Evolutionary conservation across 2,329 filamentous ascomycete species (phyloP).

Genomic region (Mycosphaerella sp.): DNA sequence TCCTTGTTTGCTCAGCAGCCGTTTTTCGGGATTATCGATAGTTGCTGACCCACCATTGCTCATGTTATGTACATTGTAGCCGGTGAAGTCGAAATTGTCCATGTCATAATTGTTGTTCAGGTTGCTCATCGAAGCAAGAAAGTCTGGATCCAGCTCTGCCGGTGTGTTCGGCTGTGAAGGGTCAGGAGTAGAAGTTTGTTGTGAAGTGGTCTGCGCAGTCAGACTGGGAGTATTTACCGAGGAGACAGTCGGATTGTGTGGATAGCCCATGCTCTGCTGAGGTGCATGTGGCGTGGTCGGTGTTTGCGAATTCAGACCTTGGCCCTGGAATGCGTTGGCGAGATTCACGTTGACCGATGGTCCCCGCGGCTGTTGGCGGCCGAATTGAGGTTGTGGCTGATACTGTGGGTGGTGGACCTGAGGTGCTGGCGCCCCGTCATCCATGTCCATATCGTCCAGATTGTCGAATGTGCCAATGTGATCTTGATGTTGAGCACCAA

Average conservation of each 20-base stretch:
- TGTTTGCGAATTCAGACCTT: slow-evolving; percentile 76
- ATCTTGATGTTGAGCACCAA: slow-evolving; percentile 30
- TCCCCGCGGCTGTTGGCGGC: slow-evolving; percentile 49
- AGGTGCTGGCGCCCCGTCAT: slow-evolving; percentile 67
- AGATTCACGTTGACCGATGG: slow-evolving; percentile 78
- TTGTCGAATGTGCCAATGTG: slow-evolving; percentile 43
- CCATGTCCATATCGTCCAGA: slow-evolving; percentile 96
- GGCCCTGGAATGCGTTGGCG: slow-evolving; percentile 60
- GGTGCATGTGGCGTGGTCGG: slow-evolving; percentile 76
- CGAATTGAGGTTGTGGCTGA: slow-evolving; percentile 48
- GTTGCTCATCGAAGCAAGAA: slow-evolving; percentile 35
- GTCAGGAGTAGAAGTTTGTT: slow-evolving; percentile 56
- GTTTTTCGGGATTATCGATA: slow-evolving; percentile 93
- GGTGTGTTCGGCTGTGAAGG: slow-evolving; percentile 65
- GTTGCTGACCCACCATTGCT: slow-evolving; percentile 44
- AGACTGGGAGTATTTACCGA: slow-evolving; percentile 94
- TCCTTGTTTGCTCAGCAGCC: slow-evolving; percentile 75
- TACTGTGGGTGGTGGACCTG: slow-evolving; percentile 36
- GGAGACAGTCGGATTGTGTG: slow-evolving; percentile 93
- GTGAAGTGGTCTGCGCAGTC: slow-evolving; percentile 64
- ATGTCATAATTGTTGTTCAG: slow-evolving; percentile 34
- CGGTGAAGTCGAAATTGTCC: slow-evolving; percentile 34
- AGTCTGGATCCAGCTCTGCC: slow-evolving; percentile 58
- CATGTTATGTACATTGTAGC: slow-evolving; percentile 53
- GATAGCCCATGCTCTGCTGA: slow-evolving; percentile 61